Evolutionary conservation across 768 basidiomycete species (phyloP).

Genomic region (Boletus coccyginus): DNA sequence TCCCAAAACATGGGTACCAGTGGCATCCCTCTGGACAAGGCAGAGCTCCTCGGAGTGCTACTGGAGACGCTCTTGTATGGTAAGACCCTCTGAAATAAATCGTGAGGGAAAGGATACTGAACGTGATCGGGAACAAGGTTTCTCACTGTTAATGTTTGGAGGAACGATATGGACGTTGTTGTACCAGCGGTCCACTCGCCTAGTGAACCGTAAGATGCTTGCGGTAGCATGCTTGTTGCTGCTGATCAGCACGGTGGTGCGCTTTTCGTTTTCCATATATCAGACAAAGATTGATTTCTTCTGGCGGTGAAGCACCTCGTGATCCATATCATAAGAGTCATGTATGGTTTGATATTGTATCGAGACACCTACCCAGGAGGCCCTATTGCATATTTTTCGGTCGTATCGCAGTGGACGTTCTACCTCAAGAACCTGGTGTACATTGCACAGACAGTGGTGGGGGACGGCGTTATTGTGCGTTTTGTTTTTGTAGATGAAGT

Average conservation of each 20-base stretch:
- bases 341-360: neutral
- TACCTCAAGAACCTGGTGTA: slow-evolving; percentile 23
- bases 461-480: slow-evolving; percentile 25
- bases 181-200: too few relatives aligned
- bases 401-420: slow-evolving; percentile 16
- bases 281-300: neutral
- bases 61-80: neutral
- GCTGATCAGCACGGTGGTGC: too few relatives aligned
- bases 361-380: neutral
- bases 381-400: neutral
- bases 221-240: too few relatives aligned
- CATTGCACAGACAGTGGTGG: slow-evolving; percentile 18
- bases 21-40: neutral
- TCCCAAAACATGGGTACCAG: neutral
- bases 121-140: neutral
- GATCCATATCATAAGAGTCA: neutral
- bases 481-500: neutral
- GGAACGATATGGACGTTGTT: too few relatives aligned
- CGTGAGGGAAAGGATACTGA: neutral
- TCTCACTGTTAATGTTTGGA: neutral
- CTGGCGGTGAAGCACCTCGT: neutral
- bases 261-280: too few relatives aligned
- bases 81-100: neutral
- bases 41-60: neutral
- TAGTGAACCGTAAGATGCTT: too few relatives aligned